phyloP scores from a whole-genome alignment of 2,329 filamentous ascomycete species.

The Metarhizium guizhouense region DNA sequence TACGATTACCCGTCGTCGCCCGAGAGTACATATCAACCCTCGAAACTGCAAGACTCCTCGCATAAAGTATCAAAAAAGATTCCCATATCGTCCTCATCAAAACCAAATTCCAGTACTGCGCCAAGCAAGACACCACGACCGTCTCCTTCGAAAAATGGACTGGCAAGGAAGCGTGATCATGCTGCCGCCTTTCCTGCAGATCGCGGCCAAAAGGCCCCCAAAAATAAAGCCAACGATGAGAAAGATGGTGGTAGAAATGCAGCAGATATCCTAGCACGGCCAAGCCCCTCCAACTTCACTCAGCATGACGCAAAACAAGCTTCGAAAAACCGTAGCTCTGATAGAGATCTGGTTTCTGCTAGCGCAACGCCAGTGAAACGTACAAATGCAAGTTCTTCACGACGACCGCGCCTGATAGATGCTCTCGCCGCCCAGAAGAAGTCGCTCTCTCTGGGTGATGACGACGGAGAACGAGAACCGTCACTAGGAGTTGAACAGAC shows the following conservation, averaged over 20 bases:
- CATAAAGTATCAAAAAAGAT: background rate
- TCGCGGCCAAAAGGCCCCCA: background rate
- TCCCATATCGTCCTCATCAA: background rate
- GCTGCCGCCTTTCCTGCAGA: constrained; percentile 1
- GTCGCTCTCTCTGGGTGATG: background rate
- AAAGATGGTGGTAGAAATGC: background rate
- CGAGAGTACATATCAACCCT: background rate
- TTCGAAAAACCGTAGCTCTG: background rate
- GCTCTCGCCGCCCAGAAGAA: constrained; percentile 9
- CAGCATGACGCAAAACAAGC: background rate
- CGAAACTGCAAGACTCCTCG: background rate
- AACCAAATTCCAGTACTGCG: background rate
- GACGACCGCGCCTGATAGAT: constrained; percentile 10
- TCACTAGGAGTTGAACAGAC: background rate
- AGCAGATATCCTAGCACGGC: background rate
- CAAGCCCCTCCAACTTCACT: background rate
- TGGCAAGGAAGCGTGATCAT: constrained; percentile 4
- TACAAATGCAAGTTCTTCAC: background rate
- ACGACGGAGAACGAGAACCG: constrained; percentile 1
- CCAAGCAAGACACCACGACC: background rate
- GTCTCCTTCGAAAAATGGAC: background rate
- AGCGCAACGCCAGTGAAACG: background rate
- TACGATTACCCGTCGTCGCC: background rate
- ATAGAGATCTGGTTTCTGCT: background rate
- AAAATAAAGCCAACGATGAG: background rate